Percentiles rank a stretch among this genome's conserved stretches.
These are phyloP conservation scores for Sophora flavescens DNA, from an alignment of 306 rosid species.

Conservation along the genomic window DNA sequence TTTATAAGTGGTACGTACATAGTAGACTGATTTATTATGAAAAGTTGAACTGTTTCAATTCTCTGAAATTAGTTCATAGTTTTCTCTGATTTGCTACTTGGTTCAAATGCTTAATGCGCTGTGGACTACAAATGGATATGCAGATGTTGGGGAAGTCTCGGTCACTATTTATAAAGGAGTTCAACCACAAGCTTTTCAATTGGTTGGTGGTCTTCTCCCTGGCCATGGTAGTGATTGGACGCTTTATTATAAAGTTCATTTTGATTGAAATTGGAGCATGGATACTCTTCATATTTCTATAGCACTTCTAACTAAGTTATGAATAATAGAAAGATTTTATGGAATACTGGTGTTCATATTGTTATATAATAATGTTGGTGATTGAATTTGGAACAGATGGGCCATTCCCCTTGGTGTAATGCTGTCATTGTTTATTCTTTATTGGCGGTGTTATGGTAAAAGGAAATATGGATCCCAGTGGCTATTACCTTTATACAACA, in stretches of 20 bases:
- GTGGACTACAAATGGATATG: constrained; percentile 43
- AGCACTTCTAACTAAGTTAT: background rate
- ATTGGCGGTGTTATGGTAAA: constrained; percentile 92
- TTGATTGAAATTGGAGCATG: constrained; percentile 92
- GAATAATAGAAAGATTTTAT: constrained; percentile 11
- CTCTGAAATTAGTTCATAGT: constrained; percentile 14
- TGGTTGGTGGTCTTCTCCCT: constrained; percentile 98
- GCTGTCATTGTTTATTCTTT: constrained; percentile 61
- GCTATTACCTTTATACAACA: constrained; percentile 77
- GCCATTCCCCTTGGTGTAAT: constrained; percentile 81
- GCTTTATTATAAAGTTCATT: constrained; percentile 80
- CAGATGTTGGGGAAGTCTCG: constrained; percentile 94
- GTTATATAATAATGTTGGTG: constrained; percentile 3
- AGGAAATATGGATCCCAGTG: constrained; percentile 74
- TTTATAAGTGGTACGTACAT: background rate
- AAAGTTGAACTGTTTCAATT: constrained; percentile 11
- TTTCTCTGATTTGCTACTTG: background rate
- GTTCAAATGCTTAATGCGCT: constrained; percentile 37
- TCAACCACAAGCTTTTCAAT: constrained; percentile 91
- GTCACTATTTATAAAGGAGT: constrained; percentile 83
- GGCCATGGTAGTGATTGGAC: constrained; percentile 89
- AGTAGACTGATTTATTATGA: constrained; percentile 17
- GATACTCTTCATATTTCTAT: constrained; percentile 82
- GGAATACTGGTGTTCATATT: constrained; percentile 17
- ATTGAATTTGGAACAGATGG: constrained; percentile 76